phyloP scores from a whole-genome alignment of 345 rosid species.

The Heritiera fomes region DNA sequence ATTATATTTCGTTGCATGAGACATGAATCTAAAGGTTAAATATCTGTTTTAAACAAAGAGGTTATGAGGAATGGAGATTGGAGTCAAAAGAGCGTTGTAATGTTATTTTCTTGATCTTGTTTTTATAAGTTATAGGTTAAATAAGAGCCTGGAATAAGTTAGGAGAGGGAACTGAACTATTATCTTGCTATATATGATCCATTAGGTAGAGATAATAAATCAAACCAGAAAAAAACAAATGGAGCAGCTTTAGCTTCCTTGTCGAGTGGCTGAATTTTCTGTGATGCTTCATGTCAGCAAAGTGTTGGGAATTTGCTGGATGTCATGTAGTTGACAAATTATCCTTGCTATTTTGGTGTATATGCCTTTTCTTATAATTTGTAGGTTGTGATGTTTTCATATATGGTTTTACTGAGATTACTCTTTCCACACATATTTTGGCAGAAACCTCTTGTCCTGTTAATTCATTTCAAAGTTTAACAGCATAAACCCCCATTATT shows the following conservation, averaged over 20 bases:
- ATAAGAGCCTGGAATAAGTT: not conserved
- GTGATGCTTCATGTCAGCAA: slow-evolving; percentile 2
- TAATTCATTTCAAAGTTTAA: not conserved
- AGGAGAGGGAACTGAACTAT: not conserved
- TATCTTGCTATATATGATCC: slow-evolving; percentile 6
- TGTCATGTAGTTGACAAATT: not conserved
- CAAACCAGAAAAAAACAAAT: not conserved
- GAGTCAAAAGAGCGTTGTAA: not conserved
- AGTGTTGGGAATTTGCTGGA: not conserved
- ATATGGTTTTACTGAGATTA: not conserved
- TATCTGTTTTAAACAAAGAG: not conserved
- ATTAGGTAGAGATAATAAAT: not conserved
- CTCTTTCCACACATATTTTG: not conserved
- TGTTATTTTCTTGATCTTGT: not conserved
- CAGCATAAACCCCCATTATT: not conserved
- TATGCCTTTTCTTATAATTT: not conserved
- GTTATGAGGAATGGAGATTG: not conserved
- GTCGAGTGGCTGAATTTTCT: not conserved
- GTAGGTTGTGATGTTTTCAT: not conserved
- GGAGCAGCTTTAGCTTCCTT: slow-evolving; percentile 2
- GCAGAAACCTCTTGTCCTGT: not conserved
- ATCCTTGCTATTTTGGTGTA: not conserved
- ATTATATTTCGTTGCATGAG: not conserved
- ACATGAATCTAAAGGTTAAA: not conserved
- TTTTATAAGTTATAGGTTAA: not conserved